These are phyloP conservation scores for Copromyces sp. DNA, from an alignment of 495 filamentous ascomycete genomes.

Conservation along the genomic window DNA sequence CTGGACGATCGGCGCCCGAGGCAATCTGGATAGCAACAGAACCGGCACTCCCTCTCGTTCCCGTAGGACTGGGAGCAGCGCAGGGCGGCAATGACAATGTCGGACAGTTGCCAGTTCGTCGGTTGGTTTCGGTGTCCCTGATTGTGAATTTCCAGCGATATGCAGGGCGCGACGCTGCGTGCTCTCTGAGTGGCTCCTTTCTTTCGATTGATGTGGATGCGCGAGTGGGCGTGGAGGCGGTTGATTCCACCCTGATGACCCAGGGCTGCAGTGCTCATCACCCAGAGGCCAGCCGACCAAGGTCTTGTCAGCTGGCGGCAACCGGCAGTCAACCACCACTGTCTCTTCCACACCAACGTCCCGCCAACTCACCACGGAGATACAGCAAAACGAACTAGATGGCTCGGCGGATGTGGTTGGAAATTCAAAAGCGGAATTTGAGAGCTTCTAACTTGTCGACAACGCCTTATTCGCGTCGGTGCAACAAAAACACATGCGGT, in stretches of 20 bases:
- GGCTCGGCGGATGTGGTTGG: not conserved
- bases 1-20: not conserved
- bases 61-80: not conserved
- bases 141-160: constrained; percentile 2
- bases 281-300: not conserved
- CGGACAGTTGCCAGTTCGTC: constrained; percentile 1
- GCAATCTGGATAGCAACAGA: not conserved
- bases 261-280: not conserved
- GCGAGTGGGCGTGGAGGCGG: not conserved
- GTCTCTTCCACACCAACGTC: not conserved
- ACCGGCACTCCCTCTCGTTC: not conserved
- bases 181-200: not conserved
- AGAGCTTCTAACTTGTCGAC: not conserved
- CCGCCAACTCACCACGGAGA: not conserved
- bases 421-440: not conserved
- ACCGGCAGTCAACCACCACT: not conserved
- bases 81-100: not conserved
- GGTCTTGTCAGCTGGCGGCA: not conserved
- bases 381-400: not conserved
- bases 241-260: not conserved
- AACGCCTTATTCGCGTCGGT: not conserved
- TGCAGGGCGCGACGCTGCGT: not conserved
- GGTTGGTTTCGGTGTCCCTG: not conserved
- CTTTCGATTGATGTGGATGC: not conserved
- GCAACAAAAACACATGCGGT: not conserved